Conservation (phyloP, 2,329 filamentous ascomycete species). For the Thielaviopsis populi region DNA sequence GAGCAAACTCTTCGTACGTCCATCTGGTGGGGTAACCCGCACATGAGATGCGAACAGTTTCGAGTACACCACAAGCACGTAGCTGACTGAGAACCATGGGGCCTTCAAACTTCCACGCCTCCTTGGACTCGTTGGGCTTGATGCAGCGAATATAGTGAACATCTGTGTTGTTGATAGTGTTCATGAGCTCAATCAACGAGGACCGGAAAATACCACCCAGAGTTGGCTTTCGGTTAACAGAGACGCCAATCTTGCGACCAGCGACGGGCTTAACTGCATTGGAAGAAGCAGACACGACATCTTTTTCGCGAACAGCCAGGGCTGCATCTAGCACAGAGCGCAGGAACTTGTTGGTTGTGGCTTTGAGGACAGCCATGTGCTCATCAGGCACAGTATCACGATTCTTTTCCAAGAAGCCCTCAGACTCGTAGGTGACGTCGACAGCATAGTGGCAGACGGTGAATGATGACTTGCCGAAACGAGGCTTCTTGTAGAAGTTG, state of each 20-base stretch:
- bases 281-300: slow-evolving; percentile 47
- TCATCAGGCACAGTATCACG: slow-evolving; percentile 96
- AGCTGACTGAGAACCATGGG: slow-evolving; percentile 97
- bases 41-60: slow-evolving; percentile 94
- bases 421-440: slow-evolving; percentile 96
- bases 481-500: slow-evolving; percentile 95
- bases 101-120: slow-evolving; percentile 93
- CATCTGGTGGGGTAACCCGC: slow-evolving; percentile 94
- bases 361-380: slow-evolving; percentile 82
- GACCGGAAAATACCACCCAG: slow-evolving; percentile 98
- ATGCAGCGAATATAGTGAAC: slow-evolving; percentile 99
- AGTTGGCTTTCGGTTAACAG: slow-evolving; percentile 89
- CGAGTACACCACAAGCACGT: slow-evolving; percentile 93
- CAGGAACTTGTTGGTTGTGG: slow-evolving; percentile 74
- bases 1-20: slow-evolving; percentile 97
- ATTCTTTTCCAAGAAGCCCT: slow-evolving; percentile 99
- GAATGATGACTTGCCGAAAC: slow-evolving; percentile 93
- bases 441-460: slow-evolving; percentile 97
- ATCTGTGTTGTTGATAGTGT: slow-evolving; percentile 93
- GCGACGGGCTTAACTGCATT: slow-evolving; percentile 65
- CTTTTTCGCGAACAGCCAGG: slow-evolving; percentile 77
- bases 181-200: slow-evolving; percentile 94
- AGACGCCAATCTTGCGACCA: slow-evolving; percentile 77
- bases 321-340: slow-evolving; percentile 73
- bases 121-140: slow-evolving; percentile 95